Conservation (phyloP, 139 green algal species). For the Coelastrella sp. region DNA sequence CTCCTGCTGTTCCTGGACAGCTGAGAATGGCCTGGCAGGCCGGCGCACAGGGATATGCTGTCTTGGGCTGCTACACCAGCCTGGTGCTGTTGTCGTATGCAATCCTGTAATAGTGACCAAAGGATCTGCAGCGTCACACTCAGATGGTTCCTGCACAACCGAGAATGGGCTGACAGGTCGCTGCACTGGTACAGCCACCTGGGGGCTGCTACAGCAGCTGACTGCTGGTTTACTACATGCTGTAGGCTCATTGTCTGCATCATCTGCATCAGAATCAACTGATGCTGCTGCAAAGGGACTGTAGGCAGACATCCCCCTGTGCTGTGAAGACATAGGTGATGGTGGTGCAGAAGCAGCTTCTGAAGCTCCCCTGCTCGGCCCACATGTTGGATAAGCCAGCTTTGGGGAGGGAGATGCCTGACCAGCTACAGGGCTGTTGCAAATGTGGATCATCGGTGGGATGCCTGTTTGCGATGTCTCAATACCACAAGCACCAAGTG, state of each 20-base stretch:
- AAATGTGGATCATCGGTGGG: too few species aligned
- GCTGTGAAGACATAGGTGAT: background rate
- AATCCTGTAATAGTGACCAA: too few species aligned
- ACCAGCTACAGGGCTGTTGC: background rate
- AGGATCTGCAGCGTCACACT: too few species aligned
- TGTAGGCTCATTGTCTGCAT: too few species aligned
- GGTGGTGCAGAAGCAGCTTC: background rate
- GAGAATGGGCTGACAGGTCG: conserved; percentile 18
- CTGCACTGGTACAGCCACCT: background rate
- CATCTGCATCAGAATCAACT: background rate
- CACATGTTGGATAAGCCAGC: background rate
- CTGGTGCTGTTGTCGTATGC: too few species aligned
- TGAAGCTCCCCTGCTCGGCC: too few species aligned
- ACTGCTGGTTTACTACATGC: too few species aligned
- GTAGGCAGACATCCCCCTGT: conserved; percentile 23
- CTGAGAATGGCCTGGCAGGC: conserved; percentile 17
- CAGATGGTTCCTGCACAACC: conserved; percentile 9
- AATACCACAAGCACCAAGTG: background rate
- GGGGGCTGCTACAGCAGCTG: background rate
- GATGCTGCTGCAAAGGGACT: conserved; percentile 14
- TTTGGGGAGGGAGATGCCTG: background rate
- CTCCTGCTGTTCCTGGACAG: conserved; percentile 1
- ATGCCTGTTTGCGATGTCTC: background rate
- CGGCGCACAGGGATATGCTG: background rate
- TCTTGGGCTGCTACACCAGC: too few species aligned